A percentile compares a stretch with the other conserved stretches of the same genome.
These are phyloP conservation scores for Leishmania braziliensis DNA, from an alignment of 208 protist species.

Conservation along the genomic window DNA sequence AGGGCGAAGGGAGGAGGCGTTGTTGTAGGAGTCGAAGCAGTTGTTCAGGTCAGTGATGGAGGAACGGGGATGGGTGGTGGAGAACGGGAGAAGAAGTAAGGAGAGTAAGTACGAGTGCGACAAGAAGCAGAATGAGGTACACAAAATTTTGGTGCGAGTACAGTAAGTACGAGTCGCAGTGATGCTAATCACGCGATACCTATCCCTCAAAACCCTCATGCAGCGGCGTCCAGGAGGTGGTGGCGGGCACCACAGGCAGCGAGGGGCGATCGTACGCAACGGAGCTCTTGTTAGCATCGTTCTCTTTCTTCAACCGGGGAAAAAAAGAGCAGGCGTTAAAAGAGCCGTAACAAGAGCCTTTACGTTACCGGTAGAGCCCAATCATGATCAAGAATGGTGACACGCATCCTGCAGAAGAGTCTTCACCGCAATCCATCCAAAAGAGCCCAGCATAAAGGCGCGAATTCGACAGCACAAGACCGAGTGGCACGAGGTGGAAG, in stretches of 20 bases:
- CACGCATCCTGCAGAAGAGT: no score
- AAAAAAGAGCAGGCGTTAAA: no score
- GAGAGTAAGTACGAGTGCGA: background rate
- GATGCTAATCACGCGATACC: background rate
- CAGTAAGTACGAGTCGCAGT: background rate
- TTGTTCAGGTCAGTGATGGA: background rate
- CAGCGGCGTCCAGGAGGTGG: constrained; percentile 11
- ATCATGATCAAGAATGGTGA: no score
- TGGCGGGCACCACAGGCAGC: constrained; percentile 13
- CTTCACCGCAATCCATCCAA: no score
- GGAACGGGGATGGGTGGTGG: background rate
- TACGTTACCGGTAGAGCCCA: no score
- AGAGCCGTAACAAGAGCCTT: no score
- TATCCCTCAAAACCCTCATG: constrained; percentile 26
- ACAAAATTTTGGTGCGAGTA: background rate
- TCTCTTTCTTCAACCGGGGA: no score
- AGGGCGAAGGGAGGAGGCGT: background rate
- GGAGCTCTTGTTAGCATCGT: no score
- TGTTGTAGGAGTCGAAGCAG: background rate
- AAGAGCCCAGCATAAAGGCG: no score
- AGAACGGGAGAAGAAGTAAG: background rate
- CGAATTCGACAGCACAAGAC: no score
- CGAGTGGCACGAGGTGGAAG: no score
- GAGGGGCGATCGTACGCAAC: no score
- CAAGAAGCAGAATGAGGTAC: background rate